A percentile compares a stretch with the other conserved stretches of the same genome.
These are phyloP conservation scores for Phytopythium chamaehyphon DNA, from an alignment of 352 stramenopile genomes.

Conservation along the genomic window DNA sequence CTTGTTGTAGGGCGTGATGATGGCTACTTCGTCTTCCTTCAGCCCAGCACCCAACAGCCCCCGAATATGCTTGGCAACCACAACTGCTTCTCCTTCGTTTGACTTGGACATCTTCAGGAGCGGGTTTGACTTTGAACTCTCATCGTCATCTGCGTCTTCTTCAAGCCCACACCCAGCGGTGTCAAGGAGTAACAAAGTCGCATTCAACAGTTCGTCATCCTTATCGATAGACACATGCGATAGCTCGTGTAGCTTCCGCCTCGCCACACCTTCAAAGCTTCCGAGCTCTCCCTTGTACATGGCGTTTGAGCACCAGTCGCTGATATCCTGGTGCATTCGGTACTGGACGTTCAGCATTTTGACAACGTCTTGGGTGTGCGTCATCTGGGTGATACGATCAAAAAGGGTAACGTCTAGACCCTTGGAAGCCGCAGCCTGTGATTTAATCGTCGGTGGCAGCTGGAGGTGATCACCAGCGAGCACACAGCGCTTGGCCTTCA, in stretches of 20 bases:
- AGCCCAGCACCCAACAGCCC: constrained; percentile 85
- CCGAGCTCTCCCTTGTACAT: constrained; percentile 92
- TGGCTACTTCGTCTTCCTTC: constrained; percentile 87
- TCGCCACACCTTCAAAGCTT: constrained; percentile 72
- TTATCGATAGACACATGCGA: constrained; percentile 46
- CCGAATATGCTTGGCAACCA: constrained; percentile 84
- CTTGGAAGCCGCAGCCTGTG: constrained; percentile 56
- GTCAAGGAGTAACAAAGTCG: constrained; percentile 91
- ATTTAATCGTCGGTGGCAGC: constrained; percentile 97
- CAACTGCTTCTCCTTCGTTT: constrained; percentile 70
- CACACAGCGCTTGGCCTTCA: constrained; percentile 88
- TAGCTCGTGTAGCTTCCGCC: constrained; percentile 79
- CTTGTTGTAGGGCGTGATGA: constrained; percentile 99
- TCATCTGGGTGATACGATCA: constrained; percentile 89
- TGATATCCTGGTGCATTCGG: constrained; percentile 95
- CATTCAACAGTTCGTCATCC: constrained; percentile 61
- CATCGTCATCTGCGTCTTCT: constrained; percentile 56
- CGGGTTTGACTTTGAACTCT: constrained; percentile 1
- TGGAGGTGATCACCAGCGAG: constrained; percentile 95
- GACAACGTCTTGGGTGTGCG: constrained; percentile 46
- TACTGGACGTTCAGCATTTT: constrained; percentile 97
- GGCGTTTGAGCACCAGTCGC: constrained; percentile 91
- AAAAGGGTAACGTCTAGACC: constrained; percentile 94
- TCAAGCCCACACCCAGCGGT: constrained; percentile 92
- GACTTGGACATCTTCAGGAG: constrained; percentile 60